Percentiles rank a stretch among this genome's conserved stretches.
Conservation (phyloP, 352 stramenopile species). For the Plasmopara halstedii region DNA sequence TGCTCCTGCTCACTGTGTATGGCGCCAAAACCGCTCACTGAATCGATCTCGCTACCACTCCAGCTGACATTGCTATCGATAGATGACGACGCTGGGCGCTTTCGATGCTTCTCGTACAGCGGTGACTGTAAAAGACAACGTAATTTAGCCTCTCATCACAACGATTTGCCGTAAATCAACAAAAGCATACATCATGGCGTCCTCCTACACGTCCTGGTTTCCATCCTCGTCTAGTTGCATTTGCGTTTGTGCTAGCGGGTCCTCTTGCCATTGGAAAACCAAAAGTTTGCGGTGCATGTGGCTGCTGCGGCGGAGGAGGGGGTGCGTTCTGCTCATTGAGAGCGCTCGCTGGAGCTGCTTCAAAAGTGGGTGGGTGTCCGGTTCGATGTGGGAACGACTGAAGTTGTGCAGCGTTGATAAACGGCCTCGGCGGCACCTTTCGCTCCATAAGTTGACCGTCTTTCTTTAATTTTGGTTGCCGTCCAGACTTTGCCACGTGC, state of each 20-base stretch:
- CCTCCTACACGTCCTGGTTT: conserved; percentile 17
- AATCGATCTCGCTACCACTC: conserved; percentile 28
- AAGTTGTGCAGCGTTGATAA: conserved; percentile 2
- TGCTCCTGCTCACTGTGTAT: conserved; percentile 9
- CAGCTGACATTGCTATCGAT: conserved; percentile 36
- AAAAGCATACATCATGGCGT: conserved; percentile 25
- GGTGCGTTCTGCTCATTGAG: conserved; percentile 5
- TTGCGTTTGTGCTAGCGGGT: conserved; percentile 13
- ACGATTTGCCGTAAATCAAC: not conserved
- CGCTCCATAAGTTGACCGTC: not conserved
- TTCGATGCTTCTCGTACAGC: conserved; percentile 29
- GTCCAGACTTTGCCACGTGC: conserved; percentile 16
- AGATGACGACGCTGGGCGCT: conserved; percentile 27
- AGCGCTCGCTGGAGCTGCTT: not conserved
- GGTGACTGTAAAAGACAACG: conserved; percentile 19
- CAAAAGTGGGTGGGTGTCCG: not conserved
- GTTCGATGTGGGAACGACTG: conserved; percentile 7
- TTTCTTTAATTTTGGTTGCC: conserved; percentile 6
- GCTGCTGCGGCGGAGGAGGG: conserved; percentile 10
- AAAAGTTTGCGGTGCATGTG: conserved; percentile 9
- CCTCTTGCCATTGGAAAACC: conserved; percentile 4
- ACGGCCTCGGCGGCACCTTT: conserved; percentile 3
- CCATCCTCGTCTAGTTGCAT: conserved; percentile 15
- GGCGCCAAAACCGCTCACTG: conserved; percentile 7
- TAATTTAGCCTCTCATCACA: conserved; percentile 1